Evolutionary conservation across 2,329 filamentous ascomycete genomes (phyloP).

Genomic region (Fusarium duplospermum): DNA sequence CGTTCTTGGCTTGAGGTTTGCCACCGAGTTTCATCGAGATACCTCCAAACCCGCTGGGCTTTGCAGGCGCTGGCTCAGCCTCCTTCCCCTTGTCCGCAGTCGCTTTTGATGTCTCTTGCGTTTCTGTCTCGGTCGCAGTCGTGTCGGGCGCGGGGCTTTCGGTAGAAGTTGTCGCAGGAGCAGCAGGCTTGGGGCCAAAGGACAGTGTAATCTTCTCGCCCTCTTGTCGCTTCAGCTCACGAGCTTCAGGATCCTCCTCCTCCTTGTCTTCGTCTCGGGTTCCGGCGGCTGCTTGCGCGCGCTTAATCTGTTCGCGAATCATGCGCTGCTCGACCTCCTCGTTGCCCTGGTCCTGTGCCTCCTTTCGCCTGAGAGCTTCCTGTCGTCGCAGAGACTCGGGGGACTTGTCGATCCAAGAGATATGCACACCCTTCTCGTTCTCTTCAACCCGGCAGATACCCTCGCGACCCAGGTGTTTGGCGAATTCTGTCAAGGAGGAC

Average conservation of each 20-base stretch:
- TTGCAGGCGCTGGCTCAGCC: slow-evolving; percentile 39
- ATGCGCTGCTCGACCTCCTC: slow-evolving; percentile 88
- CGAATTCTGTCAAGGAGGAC: slow-evolving; percentile 89
- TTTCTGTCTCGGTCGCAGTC: slow-evolving; percentile 9
- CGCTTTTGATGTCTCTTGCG: slow-evolving; percentile 11
- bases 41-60: slow-evolving; percentile 50
- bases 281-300: slow-evolving; percentile 69
- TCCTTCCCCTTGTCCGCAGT: slow-evolving; percentile 15
- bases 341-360: slow-evolving; percentile 88
- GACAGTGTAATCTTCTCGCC: slow-evolving; percentile 82
- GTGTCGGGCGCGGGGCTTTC: slow-evolving; percentile 34
- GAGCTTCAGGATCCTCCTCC: slow-evolving; percentile 55
- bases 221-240: slow-evolving; percentile 69
- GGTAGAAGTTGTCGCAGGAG: slow-evolving; percentile 19
- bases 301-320: slow-evolving; percentile 84
- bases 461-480: slow-evolving; percentile 85
- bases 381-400: slow-evolving; percentile 84
- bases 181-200: slow-evolving; percentile 64
- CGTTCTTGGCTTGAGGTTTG: slow-evolving; percentile 79
- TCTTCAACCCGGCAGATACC: slow-evolving; percentile 93
- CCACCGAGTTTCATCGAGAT: slow-evolving; percentile 74
- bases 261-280: slow-evolving; percentile 55
- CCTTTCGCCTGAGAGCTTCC: slow-evolving; percentile 84
- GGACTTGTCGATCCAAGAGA: slow-evolving; percentile 92
- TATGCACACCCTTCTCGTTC: slow-evolving; percentile 83